Evolutionary conservation across 1,139 yeast genomes (phyloP).

Genomic region (Suhomyces bribrorum): DNA sequence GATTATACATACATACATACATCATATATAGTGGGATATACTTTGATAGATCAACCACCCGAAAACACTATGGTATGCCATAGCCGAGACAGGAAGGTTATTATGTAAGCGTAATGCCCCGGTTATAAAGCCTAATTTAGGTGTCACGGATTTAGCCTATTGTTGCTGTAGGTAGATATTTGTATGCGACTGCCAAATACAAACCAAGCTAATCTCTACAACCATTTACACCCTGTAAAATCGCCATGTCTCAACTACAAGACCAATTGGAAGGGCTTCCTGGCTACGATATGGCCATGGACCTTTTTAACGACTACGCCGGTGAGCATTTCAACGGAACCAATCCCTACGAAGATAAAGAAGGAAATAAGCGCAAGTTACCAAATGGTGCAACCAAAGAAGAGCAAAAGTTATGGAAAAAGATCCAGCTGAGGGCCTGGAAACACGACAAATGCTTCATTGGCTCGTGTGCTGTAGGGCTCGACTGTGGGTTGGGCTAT

Average conservation of each 20-base stretch:
- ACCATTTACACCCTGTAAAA: background rate
- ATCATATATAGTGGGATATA: too few species aligned
- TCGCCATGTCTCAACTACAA: conserved; percentile 32
- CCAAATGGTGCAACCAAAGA: conserved; percentile 56
- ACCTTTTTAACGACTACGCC: conserved; percentile 63
- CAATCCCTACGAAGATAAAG: conserved; percentile 67
- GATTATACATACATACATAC: too few species aligned
- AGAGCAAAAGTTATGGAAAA: conserved; percentile 71
- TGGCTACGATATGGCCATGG: conserved; percentile 56
- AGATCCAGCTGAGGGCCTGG: conserved; percentile 80
- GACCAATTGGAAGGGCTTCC: conserved; percentile 54
- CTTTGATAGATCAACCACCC: too few species aligned
- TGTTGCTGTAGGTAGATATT: too few species aligned
- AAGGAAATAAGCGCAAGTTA: conserved; percentile 58
- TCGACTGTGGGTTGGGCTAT: conserved; percentile 77
- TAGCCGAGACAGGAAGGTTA: too few species aligned
- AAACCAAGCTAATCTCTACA: background rate
- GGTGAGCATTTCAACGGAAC: conserved; percentile 55
- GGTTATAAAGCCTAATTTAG: too few species aligned
- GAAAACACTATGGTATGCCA: too few species aligned
- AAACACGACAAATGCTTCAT: conserved; percentile 75
- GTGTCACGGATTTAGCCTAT: too few species aligned
- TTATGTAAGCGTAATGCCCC: too few species aligned
- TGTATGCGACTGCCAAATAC: too few species aligned
- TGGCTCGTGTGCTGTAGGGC: conserved; percentile 69